These are phyloP conservation scores for Solanum chacoense DNA, from an alignment of 305 asterid genomes.

Conservation along the genomic window DNA sequence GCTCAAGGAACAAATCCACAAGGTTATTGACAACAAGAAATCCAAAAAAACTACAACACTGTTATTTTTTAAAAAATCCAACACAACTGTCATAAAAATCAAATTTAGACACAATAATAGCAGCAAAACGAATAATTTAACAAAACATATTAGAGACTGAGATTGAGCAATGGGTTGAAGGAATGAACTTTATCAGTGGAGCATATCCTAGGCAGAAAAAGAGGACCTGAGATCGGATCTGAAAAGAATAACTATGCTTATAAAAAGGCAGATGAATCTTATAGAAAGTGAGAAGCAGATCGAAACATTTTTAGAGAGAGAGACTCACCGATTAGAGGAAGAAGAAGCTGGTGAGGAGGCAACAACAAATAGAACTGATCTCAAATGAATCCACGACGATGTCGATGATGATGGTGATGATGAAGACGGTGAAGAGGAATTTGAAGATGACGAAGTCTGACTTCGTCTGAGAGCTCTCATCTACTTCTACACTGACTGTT, in stretches of 20 bases:
- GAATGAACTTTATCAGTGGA: background rate
- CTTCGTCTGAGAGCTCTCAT: slow-evolving; percentile 92
- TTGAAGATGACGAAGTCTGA: slow-evolving; percentile 77
- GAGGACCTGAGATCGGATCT: slow-evolving; percentile 6
- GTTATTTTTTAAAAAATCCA: background rate
- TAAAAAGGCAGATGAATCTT: background rate
- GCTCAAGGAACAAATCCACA: background rate
- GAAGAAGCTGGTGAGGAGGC: slow-evolving; percentile 80
- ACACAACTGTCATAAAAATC: background rate
- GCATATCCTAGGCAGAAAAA: background rate
- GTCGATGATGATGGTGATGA: slow-evolving; percentile 60
- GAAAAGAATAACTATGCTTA: background rate
- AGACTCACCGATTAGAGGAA: slow-evolving; percentile 73
- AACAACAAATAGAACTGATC: slow-evolving; percentile 83
- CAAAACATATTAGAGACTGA: background rate
- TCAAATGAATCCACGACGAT: slow-evolving; percentile 85
- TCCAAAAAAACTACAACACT: background rate
- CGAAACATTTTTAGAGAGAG: slow-evolving; percentile 19
- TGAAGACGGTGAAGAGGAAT: slow-evolving; percentile 54
- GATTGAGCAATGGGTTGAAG: background rate
- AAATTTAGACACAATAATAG: background rate
- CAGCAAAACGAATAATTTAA: background rate
- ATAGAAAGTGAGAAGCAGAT: background rate
- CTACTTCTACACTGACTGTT: slow-evolving; percentile 29
- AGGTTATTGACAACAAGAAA: background rate